A percentile compares a stretch with the other conserved stretches of the same genome.
These are phyloP conservation scores for Elaeagnus macrophylla DNA, from an alignment of 306 rosid species.

Conservation along the genomic window DNA sequence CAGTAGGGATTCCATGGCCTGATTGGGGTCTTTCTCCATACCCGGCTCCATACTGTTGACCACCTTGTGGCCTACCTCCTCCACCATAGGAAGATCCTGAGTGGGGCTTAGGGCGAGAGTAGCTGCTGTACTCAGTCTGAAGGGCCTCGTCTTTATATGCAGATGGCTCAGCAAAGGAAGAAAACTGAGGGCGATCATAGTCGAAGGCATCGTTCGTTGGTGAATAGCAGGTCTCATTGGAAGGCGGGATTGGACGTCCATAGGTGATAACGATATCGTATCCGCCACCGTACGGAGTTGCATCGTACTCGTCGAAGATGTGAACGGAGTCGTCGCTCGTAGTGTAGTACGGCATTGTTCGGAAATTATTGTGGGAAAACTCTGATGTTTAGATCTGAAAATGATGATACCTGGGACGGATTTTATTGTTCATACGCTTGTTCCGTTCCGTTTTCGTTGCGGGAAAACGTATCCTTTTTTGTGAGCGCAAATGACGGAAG, in stretches of 20 bases:
- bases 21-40: constrained; percentile 23
- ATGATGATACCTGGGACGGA: no score
- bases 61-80: constrained; percentile 9
- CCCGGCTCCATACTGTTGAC: constrained; percentile 13
- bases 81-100: constrained; percentile 27
- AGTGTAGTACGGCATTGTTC: constrained; percentile 7
- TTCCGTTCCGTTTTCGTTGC: no score
- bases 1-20: constrained; percentile 21
- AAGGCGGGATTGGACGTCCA: constrained; percentile 50
- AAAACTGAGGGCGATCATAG: constrained; percentile 66
- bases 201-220: constrained; percentile 36
- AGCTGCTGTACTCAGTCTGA: constrained; percentile 60
- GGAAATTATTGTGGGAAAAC: no score
- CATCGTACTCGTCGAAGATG: constrained; percentile 44
- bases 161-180: constrained; percentile 46
- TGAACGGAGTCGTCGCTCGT: constrained; percentile 11
- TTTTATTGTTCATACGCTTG: no score
- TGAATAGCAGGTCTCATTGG: constrained; percentile 21
- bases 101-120: constrained; percentile 45
- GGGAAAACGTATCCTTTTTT: no score
- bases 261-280: constrained; percentile 42
- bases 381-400: no score
- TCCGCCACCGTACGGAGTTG: constrained; percentile 59
- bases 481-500: no score
- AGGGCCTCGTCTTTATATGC: constrained; percentile 66